Evolutionary conservation across 441 rosid species (phyloP).

Genomic region (Mallotus repandus): DNA sequence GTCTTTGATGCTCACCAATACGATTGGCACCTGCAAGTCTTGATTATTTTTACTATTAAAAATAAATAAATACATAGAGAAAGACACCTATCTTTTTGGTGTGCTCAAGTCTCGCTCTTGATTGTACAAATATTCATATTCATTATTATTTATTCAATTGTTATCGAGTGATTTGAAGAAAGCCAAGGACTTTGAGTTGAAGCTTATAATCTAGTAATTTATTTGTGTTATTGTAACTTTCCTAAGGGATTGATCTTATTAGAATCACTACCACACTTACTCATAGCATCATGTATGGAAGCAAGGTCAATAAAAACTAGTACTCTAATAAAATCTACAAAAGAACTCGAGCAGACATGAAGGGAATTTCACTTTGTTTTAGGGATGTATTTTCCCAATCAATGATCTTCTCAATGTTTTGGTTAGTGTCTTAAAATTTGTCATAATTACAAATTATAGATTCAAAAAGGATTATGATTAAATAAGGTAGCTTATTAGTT

Average conservation of each 20-base stretch:
- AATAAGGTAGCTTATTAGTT: slow-evolving; percentile 89
- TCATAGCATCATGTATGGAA: slow-evolving; percentile 99
- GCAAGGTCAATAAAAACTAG: slow-evolving; percentile 99
- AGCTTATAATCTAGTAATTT: too few species aligned
- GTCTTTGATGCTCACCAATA: too few species aligned
- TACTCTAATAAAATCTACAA: slow-evolving; percentile 98
- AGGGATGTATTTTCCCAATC: slow-evolving; percentile 94
- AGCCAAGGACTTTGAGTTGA: too few species aligned
- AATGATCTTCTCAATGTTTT: slow-evolving; percentile 90
- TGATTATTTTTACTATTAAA: too few species aligned
- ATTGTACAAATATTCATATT: too few species aligned
- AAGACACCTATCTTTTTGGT: too few species aligned
- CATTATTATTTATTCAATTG: too few species aligned
- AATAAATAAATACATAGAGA: too few species aligned
- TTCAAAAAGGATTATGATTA: slow-evolving; percentile 91
- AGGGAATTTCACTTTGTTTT: slow-evolving; percentile 96
- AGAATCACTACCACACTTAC: slow-evolving; percentile 82
- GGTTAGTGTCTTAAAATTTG: slow-evolving; percentile 93
- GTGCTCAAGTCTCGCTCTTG: too few species aligned
- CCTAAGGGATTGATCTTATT: slow-evolving; percentile 94
- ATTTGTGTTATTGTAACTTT: too few species aligned
- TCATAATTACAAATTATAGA: slow-evolving; percentile 98
- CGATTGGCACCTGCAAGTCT: too few species aligned
- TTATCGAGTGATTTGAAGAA: too few species aligned
- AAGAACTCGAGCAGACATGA: slow-evolving; percentile 98